Evolutionary conservation across 441 rosid genomes (phyloP).

Genomic region (Adansonia rubrostipa): DNA sequence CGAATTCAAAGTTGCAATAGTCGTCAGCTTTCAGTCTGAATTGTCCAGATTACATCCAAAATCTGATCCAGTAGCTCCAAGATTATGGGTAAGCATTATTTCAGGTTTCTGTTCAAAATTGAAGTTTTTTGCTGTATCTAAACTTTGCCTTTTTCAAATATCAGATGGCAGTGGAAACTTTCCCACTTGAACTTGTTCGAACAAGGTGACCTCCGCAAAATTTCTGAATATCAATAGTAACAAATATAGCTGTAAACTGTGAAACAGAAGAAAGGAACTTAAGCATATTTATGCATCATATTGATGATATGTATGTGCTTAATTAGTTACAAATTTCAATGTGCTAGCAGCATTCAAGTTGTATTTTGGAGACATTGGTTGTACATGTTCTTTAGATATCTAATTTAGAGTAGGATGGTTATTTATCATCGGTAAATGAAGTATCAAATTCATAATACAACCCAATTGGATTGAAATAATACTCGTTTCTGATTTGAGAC

Average conservation of each 20-base stretch:
- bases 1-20: conserved; percentile 78
- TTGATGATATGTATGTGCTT: background rate
- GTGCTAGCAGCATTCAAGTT: background rate
- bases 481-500: background rate
- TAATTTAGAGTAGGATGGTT: background rate
- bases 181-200: conserved; percentile 81
- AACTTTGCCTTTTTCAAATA: conserved; percentile 27
- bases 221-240: background rate
- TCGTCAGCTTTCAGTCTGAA: conserved; percentile 71
- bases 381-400: background rate
- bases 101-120: background rate
- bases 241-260: background rate
- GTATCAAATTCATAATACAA: background rate
- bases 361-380: background rate
- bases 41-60: conserved; percentile 63
- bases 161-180: conserved; percentile 80
- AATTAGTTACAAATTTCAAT: background rate
- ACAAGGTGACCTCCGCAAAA: conserved; percentile 44
- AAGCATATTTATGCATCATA: background rate
- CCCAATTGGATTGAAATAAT: background rate
- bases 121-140: conserved; percentile 25
- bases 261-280: background rate
- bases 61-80: conserved; percentile 83
- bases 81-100: conserved; percentile 73
- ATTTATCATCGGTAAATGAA: background rate